Percentiles rank a stretch among this genome's conserved stretches.
Conservation (phyloP, 371 early-diverging fungal species). For the Mucor velutinosus region DNA sequence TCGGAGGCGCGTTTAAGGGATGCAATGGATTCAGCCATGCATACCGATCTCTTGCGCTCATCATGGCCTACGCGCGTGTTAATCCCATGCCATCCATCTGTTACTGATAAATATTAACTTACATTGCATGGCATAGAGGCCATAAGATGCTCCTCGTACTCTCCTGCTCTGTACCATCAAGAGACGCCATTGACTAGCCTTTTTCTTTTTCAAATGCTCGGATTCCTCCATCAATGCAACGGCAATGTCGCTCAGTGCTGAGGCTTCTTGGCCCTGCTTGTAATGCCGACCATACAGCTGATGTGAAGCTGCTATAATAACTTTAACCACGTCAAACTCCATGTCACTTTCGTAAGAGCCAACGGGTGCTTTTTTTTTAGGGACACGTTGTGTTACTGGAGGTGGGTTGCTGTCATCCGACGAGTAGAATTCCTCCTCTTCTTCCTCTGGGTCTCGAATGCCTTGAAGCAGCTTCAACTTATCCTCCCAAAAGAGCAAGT, state of each 20-base stretch:
- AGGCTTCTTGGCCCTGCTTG: conserved; percentile 2
- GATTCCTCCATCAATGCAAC: conserved; percentile 17
- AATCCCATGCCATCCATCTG: not conserved
- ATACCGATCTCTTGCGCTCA: conserved; percentile 50
- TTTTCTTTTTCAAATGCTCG: conserved; percentile 16
- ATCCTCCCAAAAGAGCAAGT: not conserved
- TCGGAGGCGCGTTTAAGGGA: conserved; percentile 59
- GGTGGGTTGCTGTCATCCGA: not conserved
- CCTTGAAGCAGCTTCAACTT: not conserved
- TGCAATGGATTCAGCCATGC: conserved; percentile 62
- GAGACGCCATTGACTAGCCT: conserved; percentile 17
- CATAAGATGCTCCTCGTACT: conserved; percentile 13
- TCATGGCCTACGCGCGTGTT: conserved; percentile 43
- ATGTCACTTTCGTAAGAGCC: conserved; percentile 25
- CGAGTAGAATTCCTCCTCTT: not conserved
- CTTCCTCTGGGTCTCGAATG: not conserved
- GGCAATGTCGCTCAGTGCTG: conserved; percentile 7
- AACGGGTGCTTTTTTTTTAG: conserved; percentile 10
- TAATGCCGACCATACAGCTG: conserved; percentile 2
- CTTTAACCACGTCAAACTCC: conserved; percentile 20
- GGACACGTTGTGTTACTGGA: not conserved
- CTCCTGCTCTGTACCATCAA: conserved; percentile 19
- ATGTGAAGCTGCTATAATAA: conserved; percentile 5
- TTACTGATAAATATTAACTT: not conserved
- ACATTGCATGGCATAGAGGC: conserved; percentile 19